A percentile compares a stretch with the other conserved stretches of the same genome.
Conservation (phyloP, 169 alveolate genomes). For the Plasmodium coatneyi region DNA sequence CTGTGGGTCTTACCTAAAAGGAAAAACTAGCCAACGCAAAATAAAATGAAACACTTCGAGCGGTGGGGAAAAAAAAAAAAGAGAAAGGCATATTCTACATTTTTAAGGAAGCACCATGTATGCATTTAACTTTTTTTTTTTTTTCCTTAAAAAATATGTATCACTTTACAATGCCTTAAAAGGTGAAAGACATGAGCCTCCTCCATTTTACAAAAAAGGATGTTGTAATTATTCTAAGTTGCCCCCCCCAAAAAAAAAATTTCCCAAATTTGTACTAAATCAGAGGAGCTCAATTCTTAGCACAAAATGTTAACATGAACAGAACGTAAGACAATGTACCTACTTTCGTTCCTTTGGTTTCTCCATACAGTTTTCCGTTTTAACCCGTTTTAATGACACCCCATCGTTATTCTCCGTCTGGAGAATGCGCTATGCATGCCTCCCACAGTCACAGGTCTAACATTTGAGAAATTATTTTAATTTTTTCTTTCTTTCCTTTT, state of each 20-base stretch:
- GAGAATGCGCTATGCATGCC: background rate
- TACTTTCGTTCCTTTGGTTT: background rate
- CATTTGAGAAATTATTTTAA: background rate
- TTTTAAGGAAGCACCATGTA: background rate
- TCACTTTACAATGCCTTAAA: background rate
- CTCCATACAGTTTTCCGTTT: background rate
- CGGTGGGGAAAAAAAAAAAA: background rate
- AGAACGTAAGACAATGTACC: background rate
- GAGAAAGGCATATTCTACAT: background rate
- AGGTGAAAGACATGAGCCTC: background rate
- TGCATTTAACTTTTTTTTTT: background rate
- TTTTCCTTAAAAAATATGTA: background rate
- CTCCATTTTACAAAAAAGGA: background rate
- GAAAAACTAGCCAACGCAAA: background rate
- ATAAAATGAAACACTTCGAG: background rate
- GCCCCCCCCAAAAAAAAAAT: background rate
- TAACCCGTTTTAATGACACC: background rate
- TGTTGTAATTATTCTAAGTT: background rate
- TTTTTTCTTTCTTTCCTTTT: background rate
- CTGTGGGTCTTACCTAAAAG: background rate
- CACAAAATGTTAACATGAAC: background rate
- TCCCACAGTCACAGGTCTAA: background rate
- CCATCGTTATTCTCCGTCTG: background rate
- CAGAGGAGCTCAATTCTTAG: background rate
- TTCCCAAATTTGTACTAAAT: background rate